Percentiles rank a stretch among this genome's conserved stretches.
Evolutionary conservation across 768 basidiomycete genomes (phyloP).

Genomic region (Termitomyces sp.): DNA sequence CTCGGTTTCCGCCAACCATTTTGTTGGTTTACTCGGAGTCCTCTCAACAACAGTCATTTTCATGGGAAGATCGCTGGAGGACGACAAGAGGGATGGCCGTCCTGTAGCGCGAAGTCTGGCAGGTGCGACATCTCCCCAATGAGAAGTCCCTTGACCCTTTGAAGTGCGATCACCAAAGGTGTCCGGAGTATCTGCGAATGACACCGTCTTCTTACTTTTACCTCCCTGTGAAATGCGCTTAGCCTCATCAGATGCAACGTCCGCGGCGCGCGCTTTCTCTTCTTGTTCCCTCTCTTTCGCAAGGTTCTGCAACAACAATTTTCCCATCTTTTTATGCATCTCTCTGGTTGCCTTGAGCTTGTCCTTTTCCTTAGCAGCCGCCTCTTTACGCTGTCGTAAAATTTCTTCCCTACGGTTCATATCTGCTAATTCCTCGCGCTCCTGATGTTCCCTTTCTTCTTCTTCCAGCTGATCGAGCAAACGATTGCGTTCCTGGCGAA

Average conservation of each 20-base stretch:
- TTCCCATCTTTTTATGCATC: slow-evolving; percentile 77
- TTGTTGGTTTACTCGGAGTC: slow-evolving; percentile 26
- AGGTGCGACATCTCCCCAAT: slow-evolving; percentile 53
- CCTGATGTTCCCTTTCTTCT: slow-evolving; percentile 50
- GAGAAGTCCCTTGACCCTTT: slow-evolving; percentile 15
- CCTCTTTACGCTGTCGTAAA: slow-evolving; percentile 46
- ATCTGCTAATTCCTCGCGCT: slow-evolving; percentile 32
- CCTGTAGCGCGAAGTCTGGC: slow-evolving; percentile 38
- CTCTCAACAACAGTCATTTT: slow-evolving; percentile 69
- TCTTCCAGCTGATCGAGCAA: slow-evolving; percentile 67
- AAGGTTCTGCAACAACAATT: slow-evolving; percentile 48
- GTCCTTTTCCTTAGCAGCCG: slow-evolving; percentile 32
- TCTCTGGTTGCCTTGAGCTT: slow-evolving; percentile 37
- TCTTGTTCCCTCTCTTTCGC: slow-evolving; percentile 33
- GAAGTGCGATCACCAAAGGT: slow-evolving; percentile 10
- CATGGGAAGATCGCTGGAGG: slow-evolving; percentile 45
- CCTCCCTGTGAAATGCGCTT: slow-evolving; percentile 12
- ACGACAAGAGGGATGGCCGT: slow-evolving; percentile 29
- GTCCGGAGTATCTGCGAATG: slow-evolving; percentile 51
- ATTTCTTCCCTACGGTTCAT: slow-evolving; percentile 37
- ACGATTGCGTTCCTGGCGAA: slow-evolving; percentile 52
- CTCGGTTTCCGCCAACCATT: slow-evolving; percentile 13
- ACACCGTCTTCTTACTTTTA: slow-evolving; percentile 55
- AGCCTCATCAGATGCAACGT: slow-evolving; percentile 26
- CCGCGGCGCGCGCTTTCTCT: slow-evolving; percentile 25